Percentiles rank a stretch among this genome's conserved stretches.
These are phyloP conservation scores for Amoebophrya sp. DNA, from an alignment of 169 alveolate species.

Conservation along the genomic window DNA sequence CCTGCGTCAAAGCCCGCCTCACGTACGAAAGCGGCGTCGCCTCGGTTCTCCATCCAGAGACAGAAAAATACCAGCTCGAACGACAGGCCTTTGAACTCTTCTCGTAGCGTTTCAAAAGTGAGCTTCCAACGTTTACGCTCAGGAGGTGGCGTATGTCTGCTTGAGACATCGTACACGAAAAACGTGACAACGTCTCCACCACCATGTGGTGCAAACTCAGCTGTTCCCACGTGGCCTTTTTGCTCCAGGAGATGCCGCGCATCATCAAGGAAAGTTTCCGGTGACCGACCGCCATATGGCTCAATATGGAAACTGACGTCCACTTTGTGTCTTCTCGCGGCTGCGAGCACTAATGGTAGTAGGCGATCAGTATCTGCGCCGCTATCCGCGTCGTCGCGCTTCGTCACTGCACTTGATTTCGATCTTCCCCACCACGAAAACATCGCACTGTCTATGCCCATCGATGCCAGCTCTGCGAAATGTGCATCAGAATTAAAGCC, in stretches of 20 bases:
- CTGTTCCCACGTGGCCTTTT: not conserved
- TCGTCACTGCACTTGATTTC: not conserved
- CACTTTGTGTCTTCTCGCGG: not conserved
- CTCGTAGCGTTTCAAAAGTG: not conserved
- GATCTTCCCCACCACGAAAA: not conserved
- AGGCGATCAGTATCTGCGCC: not conserved
- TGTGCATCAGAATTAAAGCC: too few species aligned
- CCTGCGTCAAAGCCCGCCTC: conserved; percentile 3
- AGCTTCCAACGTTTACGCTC: not conserved
- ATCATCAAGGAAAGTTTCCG: not conserved
- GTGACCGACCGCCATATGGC: not conserved
- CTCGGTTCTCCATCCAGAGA: not conserved
- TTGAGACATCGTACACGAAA: not conserved
- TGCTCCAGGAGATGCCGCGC: not conserved
- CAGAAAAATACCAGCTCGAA: not conserved
- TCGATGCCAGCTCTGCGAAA: not conserved
- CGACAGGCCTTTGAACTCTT: not conserved
- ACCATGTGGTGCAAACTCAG: too few species aligned
- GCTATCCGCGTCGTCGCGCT: conserved; percentile 14
- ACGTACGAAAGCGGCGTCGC: not conserved
- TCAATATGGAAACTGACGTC: not conserved
- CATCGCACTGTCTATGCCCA: not conserved
- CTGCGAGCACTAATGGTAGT: not conserved
- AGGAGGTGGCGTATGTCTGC: not conserved
- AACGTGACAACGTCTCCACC: too few species aligned